Conservation (phyloP, 495 filamentous ascomycete species). For the Podospora didyma region DNA sequence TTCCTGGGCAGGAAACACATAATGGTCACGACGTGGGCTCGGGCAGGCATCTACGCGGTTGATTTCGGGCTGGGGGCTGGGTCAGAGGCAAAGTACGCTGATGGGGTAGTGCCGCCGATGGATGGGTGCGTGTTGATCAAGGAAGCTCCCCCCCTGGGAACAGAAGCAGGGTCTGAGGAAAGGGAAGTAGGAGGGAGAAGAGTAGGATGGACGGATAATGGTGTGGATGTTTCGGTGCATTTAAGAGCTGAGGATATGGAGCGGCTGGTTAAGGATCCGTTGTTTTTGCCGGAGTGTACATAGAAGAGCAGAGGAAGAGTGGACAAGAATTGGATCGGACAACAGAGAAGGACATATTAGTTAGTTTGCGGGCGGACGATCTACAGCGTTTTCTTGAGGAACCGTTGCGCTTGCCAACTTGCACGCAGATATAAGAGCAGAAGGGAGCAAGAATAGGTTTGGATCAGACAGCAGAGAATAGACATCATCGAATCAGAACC, state of each 20-base stretch:
- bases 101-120: background rate
- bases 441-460: no score
- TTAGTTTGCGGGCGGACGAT: no score
- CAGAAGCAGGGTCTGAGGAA: background rate
- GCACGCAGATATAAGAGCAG: no score
- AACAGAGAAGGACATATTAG: no score
- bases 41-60: background rate
- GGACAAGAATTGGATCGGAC: no score
- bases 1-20: constrained; percentile 1
- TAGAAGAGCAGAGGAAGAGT: no score
- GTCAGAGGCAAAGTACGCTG: background rate
- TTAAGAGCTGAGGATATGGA: background rate
- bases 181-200: background rate
- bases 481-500: no score
- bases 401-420: no score
- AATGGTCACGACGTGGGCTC: constrained; percentile 1
- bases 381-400: no score
- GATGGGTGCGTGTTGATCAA: constrained; percentile 2
- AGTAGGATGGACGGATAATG: background rate
- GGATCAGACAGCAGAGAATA: no score
- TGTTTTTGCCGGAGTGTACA: background rate
- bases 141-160: background rate
- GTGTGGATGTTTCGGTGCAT: background rate
- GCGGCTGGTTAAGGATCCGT: background rate
- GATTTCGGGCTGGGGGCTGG: constrained; percentile 4